Percentiles rank a stretch among this genome's conserved stretches.
phyloP scores from a whole-genome alignment of 768 basidiomycete species.

The Tylopilus felleus region DNA sequence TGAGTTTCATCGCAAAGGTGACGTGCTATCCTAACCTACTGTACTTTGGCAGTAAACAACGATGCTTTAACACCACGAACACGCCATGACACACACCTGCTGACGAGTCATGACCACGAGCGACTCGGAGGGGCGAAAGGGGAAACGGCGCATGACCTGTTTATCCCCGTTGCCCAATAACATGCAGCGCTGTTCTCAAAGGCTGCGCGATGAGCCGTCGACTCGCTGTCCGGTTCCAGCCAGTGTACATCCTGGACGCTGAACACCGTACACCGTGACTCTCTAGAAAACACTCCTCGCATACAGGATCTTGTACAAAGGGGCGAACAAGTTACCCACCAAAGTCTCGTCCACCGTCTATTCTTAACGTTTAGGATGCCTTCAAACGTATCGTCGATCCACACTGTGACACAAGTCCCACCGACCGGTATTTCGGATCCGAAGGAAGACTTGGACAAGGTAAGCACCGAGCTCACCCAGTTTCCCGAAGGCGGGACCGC shows the following conservation, averaged over 20 bases:
- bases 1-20: too few species aligned
- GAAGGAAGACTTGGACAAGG: background rate
- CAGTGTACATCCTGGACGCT: background rate
- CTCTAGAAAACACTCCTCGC: background rate
- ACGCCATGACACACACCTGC: background rate
- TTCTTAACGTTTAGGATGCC: conserved; percentile 4
- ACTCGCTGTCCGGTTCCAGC: background rate
- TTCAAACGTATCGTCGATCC: background rate
- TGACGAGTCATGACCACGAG: background rate
- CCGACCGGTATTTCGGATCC: background rate
- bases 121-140: background rate
- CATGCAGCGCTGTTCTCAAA: too few species aligned
- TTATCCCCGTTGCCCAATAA: too few species aligned
- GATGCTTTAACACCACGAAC: background rate
- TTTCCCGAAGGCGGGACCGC: conserved; percentile 29
- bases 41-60: background rate
- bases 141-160: too few species aligned
- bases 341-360: background rate
- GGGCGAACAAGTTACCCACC: background rate
- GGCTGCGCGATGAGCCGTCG: background rate
- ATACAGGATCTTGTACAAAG: background rate
- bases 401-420: background rate
- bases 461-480: background rate
- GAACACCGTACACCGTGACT: background rate
- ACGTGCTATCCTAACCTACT: too few species aligned